Evolutionary conservation across 768 basidiomycete species (phyloP), one percentile per base, ranked within the genome.

Genomic region (Naganishia vaughanmartiniae): DNA sequence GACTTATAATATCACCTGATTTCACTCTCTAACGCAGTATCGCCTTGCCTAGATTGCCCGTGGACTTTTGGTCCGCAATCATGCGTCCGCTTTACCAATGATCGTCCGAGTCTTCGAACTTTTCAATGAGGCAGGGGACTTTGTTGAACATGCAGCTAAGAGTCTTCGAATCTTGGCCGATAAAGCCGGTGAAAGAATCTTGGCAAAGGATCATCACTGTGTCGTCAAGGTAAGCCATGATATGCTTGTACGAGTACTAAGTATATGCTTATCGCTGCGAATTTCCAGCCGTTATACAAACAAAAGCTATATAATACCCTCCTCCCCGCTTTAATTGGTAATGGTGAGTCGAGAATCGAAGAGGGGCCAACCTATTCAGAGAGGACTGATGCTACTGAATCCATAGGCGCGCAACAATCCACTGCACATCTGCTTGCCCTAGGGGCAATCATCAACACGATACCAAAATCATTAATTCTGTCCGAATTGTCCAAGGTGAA

Each of bases 191-290:
- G 90, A 92, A 74, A 78, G 82, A 11, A 81, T 89, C 30, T 79
- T 96, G 74, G 89, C 87, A 12, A 97, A 92, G 81, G 83, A 84
- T 60, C 90, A 95, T 76, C 86, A 88, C 79, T 87, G 91, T 1
- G 85, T 90, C 17, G 83, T 92, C 46, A 89, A 89, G 84, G 95
- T 92, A 69, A 68, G 84, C 74, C 55, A 19, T n/a, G 42, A 53
- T 46, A 17, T 24, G 21, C 24, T 51, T 26, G 14, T 30, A 24
- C 17, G 19, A 34, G 21, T 46, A 4, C 55, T 56, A 17, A 33
- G 24, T 58, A 36, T 26, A 4, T 6, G 30, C 30, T n/a, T 42
- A 42, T 4, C 26, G 17, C 48, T 34, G 31, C 14, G 15, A 39
- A 31, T 7, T 31, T 42, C n/a, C 69, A 84, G 83, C 76, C 83